phyloP scores from a whole-genome alignment of 208 protist genomes.

The Acanthamoeba lenticulata region DNA sequence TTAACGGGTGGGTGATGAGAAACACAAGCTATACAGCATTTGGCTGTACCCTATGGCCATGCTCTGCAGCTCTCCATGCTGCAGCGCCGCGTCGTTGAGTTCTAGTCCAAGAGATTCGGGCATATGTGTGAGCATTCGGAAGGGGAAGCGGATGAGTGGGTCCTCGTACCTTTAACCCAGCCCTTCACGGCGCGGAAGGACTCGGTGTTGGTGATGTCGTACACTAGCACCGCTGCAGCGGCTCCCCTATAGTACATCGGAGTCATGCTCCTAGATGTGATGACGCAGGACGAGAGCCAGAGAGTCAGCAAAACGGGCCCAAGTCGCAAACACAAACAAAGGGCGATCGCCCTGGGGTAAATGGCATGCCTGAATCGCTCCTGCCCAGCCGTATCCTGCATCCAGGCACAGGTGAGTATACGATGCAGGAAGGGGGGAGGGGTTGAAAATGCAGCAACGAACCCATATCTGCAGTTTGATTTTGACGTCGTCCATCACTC shows the following conservation, averaged over 20 bases:
- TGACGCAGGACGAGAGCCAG: neutral
- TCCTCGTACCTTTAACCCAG: conserved; percentile 46
- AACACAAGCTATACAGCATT: neutral
- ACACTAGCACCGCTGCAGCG: conserved; percentile 80
- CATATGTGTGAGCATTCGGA: neutral
- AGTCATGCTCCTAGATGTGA: conserved; percentile 68
- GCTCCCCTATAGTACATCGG: conserved; percentile 84
- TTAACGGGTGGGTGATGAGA: neutral
- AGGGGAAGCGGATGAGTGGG: too few species aligned
- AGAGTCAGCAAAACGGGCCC: neutral
- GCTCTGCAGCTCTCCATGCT: neutral
- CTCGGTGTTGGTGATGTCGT: conserved; percentile 72
- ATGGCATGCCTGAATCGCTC: conserved; percentile 41
- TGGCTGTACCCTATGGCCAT: neutral
- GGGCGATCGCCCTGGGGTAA: neutral
- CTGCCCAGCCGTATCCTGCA: conserved; percentile 42
- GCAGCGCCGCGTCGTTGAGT: conserved; percentile 3
- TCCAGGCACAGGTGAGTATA: neutral
- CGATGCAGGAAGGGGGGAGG: neutral
- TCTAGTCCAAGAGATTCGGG: neutral
- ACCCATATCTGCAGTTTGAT: conserved; percentile 52
- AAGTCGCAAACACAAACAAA: neutral
- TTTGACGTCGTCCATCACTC: conserved; percentile 50
- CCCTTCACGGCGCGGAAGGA: conserved; percentile 80
- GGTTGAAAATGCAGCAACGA: neutral